Evolutionary conservation across 805 yeast species (phyloP).

Genomic region (Candida qinlingensis): DNA sequence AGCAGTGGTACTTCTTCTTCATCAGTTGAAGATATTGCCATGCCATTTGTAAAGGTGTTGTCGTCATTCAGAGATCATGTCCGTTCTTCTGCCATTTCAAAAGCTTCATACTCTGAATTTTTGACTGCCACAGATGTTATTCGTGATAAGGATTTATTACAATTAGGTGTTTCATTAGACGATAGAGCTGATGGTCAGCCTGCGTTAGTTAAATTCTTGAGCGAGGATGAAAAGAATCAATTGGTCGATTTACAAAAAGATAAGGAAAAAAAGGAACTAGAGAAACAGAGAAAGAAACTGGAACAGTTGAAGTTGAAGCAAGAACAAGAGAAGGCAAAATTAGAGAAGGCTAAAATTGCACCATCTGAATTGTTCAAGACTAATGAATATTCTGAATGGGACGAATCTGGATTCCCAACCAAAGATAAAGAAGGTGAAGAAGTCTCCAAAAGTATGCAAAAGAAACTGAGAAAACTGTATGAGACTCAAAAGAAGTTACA

Average conservation of each 20-base stretch:
- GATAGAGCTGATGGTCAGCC: conserved; percentile 74
- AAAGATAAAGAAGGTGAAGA: conserved; percentile 75
- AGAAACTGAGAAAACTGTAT: conserved; percentile 75
- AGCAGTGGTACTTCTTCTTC: conserved; percentile 13
- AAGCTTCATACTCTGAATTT: conserved; percentile 45
- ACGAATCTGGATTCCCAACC: conserved; percentile 77
- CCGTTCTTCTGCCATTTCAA: conserved; percentile 64
- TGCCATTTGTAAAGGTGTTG: conserved; percentile 77
- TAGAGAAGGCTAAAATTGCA: conserved; percentile 59
- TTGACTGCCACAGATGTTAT: conserved; percentile 69
- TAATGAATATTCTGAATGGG: conserved; percentile 68
- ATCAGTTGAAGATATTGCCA: conserved; percentile 55
- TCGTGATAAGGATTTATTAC: conserved; percentile 65
- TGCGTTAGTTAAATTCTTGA: conserved; percentile 82
- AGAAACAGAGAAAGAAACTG: conserved; percentile 53
- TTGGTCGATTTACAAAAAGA: conserved; percentile 51
- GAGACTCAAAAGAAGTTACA: conserved; percentile 80
- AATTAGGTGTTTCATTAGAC: conserved; percentile 79
- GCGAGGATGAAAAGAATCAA: conserved; percentile 61
- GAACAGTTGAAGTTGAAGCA: conserved; percentile 52
- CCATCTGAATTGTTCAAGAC: conserved; percentile 74
- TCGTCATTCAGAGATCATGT: conserved; percentile 80
- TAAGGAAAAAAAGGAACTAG: conserved; percentile 48
- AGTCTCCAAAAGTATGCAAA: conserved; percentile 76
- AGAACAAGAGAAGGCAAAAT: conserved; percentile 55